Evolutionary conservation across 495 filamentous ascomycete species (phyloP).

Genomic region (Bryoglossum gracile): DNA sequence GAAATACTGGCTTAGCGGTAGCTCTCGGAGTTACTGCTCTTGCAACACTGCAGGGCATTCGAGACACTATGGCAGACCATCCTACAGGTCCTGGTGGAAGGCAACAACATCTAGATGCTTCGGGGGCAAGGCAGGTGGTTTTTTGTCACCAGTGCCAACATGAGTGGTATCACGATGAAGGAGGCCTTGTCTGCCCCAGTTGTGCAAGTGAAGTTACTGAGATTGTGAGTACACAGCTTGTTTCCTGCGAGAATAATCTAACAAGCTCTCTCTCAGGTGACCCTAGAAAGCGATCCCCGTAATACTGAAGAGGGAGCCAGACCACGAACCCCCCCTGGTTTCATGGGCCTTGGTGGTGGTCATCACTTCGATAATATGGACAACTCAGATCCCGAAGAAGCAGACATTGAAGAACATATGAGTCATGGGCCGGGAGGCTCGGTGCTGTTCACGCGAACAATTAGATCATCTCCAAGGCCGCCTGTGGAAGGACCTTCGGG

Average conservation of each 20-base stretch:
- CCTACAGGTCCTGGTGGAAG: constrained; percentile 8
- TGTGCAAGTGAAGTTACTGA: constrained; percentile 77
- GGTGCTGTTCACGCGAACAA: constrained; percentile 24
- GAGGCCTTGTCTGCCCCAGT: constrained; percentile 62
- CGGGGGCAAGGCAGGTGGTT: constrained; percentile 54
- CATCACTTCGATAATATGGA: constrained; percentile 25
- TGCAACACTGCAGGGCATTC: constrained; percentile 36
- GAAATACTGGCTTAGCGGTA: constrained; percentile 39
- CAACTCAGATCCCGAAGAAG: constrained; percentile 39
- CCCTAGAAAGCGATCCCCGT: constrained; percentile 33
- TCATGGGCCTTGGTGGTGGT: constrained; percentile 21
- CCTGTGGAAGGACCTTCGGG: background rate
- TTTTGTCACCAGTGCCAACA: constrained; percentile 73
- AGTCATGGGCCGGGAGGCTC: constrained; percentile 40
- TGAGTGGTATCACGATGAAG: constrained; percentile 69
- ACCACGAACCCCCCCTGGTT: constrained; percentile 26
- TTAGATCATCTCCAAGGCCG: constrained; percentile 2
- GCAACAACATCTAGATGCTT: constrained; percentile 31
- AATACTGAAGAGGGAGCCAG: constrained; percentile 32
- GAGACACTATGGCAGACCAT: constrained; percentile 32
- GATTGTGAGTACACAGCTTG: constrained; percentile 52
- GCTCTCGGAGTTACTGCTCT: constrained; percentile 43
- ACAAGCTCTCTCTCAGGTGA: constrained; percentile 31
- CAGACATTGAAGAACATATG: constrained; percentile 41
- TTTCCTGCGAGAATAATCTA: constrained; percentile 9